phyloP scores from a whole-genome alignment of 1,284 basidiomycete genomes.

The Pterulicium gracile region DNA sequence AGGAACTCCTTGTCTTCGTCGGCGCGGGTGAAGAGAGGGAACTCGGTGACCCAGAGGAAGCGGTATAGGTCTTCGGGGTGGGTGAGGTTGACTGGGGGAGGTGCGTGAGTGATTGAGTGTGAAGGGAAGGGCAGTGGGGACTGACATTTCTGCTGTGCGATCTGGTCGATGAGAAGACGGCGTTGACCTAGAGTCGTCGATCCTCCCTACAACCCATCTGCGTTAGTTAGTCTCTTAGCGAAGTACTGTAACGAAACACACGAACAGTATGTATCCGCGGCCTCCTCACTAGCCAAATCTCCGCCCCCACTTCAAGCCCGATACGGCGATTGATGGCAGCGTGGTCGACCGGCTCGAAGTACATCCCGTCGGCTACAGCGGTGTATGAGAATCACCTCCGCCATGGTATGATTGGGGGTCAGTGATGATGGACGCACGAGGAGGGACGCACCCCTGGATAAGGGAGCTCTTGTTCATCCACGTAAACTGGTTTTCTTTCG shows the following conservation, averaged over 20 bases:
- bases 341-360: too few species aligned
- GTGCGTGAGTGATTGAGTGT: slow-evolving; percentile 4
- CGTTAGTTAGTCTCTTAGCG: too few species aligned
- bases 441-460: too few species aligned
- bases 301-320: slow-evolving; percentile 28
- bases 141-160: slow-evolving; percentile 53
- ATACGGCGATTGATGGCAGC: slow-evolving; percentile 26
- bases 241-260: slow-evolving; percentile 12
- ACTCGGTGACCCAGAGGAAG: slow-evolving; percentile 93
- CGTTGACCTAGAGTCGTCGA: slow-evolving; percentile 74
- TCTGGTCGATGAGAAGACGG: slow-evolving; percentile 56
- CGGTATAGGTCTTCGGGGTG: slow-evolving; percentile 49
- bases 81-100: slow-evolving; percentile 36
- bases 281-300: slow-evolving; percentile 32
- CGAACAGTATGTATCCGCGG: slow-evolving; percentile 19
- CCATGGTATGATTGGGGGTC: too few species aligned
- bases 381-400: too few species aligned
- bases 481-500: background rate
- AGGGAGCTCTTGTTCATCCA: background rate
- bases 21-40: slow-evolving; percentile 84
- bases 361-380: too few species aligned
- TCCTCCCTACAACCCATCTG: slow-evolving; percentile 48
- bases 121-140: slow-evolving; percentile 13
- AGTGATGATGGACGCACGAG: too few species aligned
- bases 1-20: slow-evolving; percentile 84